Evolutionary conservation across 768 basidiomycete genomes (phyloP), one percentile per base, ranked within the genome.

Genomic region (Suillus subalutaceus): DNA sequence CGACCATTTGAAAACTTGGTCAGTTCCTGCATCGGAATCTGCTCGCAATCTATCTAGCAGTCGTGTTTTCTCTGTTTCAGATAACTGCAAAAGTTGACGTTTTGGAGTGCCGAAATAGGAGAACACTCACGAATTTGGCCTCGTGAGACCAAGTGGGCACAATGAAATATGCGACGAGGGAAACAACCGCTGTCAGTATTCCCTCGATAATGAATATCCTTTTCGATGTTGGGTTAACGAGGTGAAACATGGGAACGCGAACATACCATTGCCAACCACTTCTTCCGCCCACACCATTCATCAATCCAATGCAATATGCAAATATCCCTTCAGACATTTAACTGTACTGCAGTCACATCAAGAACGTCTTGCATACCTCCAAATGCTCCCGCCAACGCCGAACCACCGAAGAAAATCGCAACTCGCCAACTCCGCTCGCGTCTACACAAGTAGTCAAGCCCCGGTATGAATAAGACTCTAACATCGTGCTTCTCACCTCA

Each of bases 151-250:
- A 89, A 3, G 85, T 85, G 9, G 87, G 88, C 1, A 88, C 84
- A 43, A 86, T 69, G 65, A 83, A 86, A 69, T 86, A 87, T 4
- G 84, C 85, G 9, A 77, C 63, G 18, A 84, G 60, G 9, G 86
- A 84, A 41, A 86, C 70, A 12, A 73, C 77, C 5, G 82, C 74
- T 8, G 88, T 90, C 30, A 89, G 64, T 35, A 82, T 70, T 32
- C 88, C 85, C 73, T 86, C 86, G 1, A 88, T 67, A 63, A 86
- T 87, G 72, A 88, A 88, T 37, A 89, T 85, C 86, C 84, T 87
- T 61, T 40, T 41, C 55, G 20, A 46, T 1, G 13, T 66, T 30
- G 15, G 13, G 16, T 58, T n/a, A 37, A 41, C 32, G 32, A 53
- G 30, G 30, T 23, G 37, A 64, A 2, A 10, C 30, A 32, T 32